Percentiles rank a stretch among this genome's conserved stretches.
Conservation (phyloP, 2,329 filamentous ascomycete species). For the Talaromyces piceae region DNA sequence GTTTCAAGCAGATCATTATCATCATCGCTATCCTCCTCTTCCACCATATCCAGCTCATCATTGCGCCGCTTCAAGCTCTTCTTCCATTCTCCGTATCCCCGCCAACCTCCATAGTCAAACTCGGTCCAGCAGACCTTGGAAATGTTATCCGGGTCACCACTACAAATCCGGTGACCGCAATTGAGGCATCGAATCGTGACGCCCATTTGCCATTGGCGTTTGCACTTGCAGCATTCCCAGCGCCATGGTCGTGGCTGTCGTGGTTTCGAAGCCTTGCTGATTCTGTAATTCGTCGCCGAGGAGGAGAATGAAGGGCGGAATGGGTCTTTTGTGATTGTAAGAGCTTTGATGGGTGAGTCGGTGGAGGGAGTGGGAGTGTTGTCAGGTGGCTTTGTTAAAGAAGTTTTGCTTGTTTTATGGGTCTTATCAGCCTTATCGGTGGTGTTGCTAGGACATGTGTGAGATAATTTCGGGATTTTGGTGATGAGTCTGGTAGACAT, state of each 20-base stretch:
- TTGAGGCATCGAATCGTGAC: conserved; percentile 47
- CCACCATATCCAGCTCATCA: conserved; percentile 3
- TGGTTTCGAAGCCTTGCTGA: too few relatives aligned
- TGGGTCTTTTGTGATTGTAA: background rate
- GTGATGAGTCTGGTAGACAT: too few relatives aligned
- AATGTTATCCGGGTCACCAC: background rate
- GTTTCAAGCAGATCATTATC: background rate
- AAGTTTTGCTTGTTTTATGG: too few relatives aligned
- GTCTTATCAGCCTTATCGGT: too few relatives aligned
- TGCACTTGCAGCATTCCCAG: conserved; percentile 49
- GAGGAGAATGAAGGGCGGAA: background rate
- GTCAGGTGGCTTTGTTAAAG: too few relatives aligned
- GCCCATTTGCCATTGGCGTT: conserved; percentile 39
- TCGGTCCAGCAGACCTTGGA: conserved; percentile 36
- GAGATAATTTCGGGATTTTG: background rate
- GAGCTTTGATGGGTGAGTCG: background rate
- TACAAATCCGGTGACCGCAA: conserved; percentile 49
- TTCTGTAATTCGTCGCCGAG: too few relatives aligned
- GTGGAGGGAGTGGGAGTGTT: background rate
- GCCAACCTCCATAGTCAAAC: conserved; percentile 49
- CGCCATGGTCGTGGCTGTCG: conserved; percentile 33
- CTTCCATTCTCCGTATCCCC: conserved; percentile 39
- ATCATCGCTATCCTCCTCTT: background rate
- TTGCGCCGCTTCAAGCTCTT: conserved; percentile 3
- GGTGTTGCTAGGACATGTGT: background rate